Percentiles rank a stretch among this genome's conserved stretches.
Conservation (phyloP, 805 yeast genomes). For the Myxozyma sirexii region DNA sequence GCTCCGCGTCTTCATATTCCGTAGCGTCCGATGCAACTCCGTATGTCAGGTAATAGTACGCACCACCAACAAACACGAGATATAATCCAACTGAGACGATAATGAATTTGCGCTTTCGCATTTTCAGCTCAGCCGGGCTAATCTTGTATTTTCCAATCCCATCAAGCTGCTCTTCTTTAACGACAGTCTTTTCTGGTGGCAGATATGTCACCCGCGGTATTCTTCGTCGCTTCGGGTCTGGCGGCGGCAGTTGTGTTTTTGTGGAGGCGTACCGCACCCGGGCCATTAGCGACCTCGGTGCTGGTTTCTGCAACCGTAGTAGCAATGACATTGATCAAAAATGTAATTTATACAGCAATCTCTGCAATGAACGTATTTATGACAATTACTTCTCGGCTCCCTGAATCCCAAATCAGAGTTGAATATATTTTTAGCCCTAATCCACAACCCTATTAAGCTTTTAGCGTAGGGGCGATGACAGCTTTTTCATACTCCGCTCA, state of each 20-base stretch:
- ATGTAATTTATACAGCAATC: background rate
- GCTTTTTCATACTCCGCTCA: background rate
- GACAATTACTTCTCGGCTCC: too few species aligned
- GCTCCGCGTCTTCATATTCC: conserved; percentile 54
- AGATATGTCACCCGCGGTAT: conserved; percentile 1
- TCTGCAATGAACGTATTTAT: too few species aligned
- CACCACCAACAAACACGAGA: conserved; percentile 20
- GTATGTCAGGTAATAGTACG: conserved; percentile 20
- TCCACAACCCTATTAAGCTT: background rate
- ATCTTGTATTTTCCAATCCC: conserved; percentile 3
- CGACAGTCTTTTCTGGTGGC: background rate
- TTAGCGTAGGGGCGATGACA: background rate
- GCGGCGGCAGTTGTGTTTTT: conserved; percentile 23
- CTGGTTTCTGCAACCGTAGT: background rate
- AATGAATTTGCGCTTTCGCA: conserved; percentile 26
- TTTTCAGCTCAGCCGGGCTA: conserved; percentile 10
- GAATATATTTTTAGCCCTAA: background rate
- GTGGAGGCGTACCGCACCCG: background rate
- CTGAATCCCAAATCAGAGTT: background rate
- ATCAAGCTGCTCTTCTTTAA: background rate
- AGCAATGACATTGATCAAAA: background rate
- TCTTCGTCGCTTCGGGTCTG: conserved; percentile 13
- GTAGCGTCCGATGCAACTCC: conserved; percentile 12
- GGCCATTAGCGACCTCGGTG: background rate
- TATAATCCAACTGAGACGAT: conserved; percentile 21